Conservation (phyloP, 1,139 yeast genomes). For the Entelexis sorbosivorans region DNA sequence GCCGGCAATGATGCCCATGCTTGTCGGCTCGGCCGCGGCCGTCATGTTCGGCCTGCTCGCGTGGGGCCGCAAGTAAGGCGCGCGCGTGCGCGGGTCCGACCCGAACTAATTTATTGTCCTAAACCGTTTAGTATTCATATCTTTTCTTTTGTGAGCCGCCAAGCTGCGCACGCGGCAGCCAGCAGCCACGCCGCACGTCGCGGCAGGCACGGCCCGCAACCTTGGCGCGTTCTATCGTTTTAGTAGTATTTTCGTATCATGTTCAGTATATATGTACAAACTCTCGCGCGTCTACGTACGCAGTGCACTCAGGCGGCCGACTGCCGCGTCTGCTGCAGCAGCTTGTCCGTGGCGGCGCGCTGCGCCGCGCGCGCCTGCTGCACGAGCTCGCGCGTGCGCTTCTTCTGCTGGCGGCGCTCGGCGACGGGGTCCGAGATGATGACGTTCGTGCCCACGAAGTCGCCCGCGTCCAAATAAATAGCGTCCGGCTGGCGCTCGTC, state of each 20-base stretch:
- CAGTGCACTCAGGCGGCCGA: background rate
- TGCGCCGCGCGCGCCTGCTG: constrained; percentile 37
- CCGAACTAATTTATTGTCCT: background rate
- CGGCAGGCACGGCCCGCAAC: no score
- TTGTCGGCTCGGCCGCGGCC: constrained; percentile 51
- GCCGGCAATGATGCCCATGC: constrained; percentile 42
- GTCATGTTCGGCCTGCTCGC: constrained; percentile 46
- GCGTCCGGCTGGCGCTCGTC: constrained; percentile 70
- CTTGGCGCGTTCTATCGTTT: no score
- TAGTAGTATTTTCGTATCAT: no score
- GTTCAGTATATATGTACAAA: no score
- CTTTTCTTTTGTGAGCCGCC: no score
- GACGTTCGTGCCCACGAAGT: constrained; percentile 43
- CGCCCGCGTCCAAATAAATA: constrained; percentile 45
- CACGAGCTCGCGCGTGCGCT: constrained; percentile 36
- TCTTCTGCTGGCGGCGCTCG: constrained; percentile 34
- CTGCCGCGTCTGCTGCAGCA: constrained; percentile 2
- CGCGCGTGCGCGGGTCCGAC: background rate
- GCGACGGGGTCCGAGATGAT: constrained; percentile 34
- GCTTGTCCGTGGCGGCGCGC: constrained; percentile 10
- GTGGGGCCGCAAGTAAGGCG: constrained; percentile 25
- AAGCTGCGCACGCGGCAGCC: no score
- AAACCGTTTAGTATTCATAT: background rate
- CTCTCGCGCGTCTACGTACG: no score
- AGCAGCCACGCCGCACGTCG: no score